A percentile compares a stretch with the other conserved stretches of the same genome.
These are phyloP conservation scores for Diaporthe sp. DNA, from an alignment of 2,329 filamentous ascomycete genomes.

Conservation along the genomic window DNA sequence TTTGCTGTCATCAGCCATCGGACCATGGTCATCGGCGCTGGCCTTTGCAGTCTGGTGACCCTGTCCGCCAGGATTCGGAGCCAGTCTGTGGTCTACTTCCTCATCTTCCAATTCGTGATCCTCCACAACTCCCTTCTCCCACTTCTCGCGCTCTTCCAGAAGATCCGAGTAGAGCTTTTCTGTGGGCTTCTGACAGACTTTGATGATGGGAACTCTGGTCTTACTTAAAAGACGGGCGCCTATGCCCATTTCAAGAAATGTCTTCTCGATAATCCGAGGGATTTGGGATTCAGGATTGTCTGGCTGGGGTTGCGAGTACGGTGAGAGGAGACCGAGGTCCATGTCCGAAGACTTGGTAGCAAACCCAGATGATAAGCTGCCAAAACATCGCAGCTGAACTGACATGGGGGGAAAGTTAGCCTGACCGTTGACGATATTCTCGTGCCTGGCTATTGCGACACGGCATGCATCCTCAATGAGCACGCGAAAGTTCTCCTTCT, in stretches of 20 bases:
- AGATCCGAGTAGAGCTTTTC: conserved; percentile 72
- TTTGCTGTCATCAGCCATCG: conserved; percentile 34
- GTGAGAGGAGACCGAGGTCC: conserved; percentile 85
- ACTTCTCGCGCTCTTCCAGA: conserved; percentile 75
- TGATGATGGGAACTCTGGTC: conserved; percentile 89
- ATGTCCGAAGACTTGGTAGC: conserved; percentile 91
- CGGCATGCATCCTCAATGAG: conserved; percentile 76
- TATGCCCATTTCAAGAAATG: conserved; percentile 78
- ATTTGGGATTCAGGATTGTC: conserved; percentile 72
- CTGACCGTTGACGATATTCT: conserved; percentile 57
- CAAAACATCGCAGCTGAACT: conserved; percentile 83
- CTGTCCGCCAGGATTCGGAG: conserved; percentile 5
- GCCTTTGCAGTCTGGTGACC: not conserved
- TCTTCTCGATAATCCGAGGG: conserved; percentile 82
- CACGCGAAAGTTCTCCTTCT: conserved; percentile 80
- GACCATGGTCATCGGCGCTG: conserved; percentile 35
- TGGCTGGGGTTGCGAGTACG: conserved; percentile 67
- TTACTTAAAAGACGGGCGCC: conserved; percentile 83
- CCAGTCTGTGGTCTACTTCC: conserved; percentile 53
- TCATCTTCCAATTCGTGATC: conserved; percentile 55
- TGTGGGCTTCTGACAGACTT: conserved; percentile 82
- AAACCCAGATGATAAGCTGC: conserved; percentile 87
- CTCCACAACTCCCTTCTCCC: conserved; percentile 72
- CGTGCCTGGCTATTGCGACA: conserved; percentile 68
- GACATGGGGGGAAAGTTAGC: conserved; percentile 65